phyloP scores from a whole-genome alignment of 345 rosid genomes.

The Eucalyptus victrix region DNA sequence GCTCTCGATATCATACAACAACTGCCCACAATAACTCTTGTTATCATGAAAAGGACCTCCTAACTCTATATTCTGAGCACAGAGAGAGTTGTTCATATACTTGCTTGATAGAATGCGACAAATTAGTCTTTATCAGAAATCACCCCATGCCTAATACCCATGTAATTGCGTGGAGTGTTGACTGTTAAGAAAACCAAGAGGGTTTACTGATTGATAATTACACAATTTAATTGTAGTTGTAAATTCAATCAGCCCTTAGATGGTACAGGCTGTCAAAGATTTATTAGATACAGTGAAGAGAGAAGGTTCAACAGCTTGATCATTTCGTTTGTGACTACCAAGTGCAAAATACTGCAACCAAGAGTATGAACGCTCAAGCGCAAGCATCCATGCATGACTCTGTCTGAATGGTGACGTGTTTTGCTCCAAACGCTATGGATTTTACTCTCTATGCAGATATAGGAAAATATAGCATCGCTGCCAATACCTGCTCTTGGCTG shows the following conservation, averaged over 20 bases:
- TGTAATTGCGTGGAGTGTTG: not conserved
- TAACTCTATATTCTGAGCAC: not conserved
- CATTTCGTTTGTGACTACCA: not conserved
- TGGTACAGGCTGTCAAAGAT: not conserved
- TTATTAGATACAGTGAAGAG: not conserved
- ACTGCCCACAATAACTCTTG: not conserved
- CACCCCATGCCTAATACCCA: not conserved
- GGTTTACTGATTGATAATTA: not conserved
- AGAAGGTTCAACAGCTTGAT: not conserved
- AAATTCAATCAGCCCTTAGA: not conserved
- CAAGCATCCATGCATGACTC: not conserved
- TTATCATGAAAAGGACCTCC: not conserved
- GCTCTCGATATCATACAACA: not conserved
- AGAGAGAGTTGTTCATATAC: not conserved
- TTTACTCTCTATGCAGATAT: not conserved
- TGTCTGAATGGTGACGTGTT: not conserved
- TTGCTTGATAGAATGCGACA: not conserved
- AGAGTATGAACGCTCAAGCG: not conserved
- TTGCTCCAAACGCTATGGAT: not conserved
- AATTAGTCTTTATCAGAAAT: not conserved
- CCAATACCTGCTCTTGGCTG: slow-evolving; percentile 58
- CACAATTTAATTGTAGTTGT: not conserved
- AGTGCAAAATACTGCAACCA: not conserved
- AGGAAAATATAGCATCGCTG: not conserved
- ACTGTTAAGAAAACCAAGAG: not conserved